These are phyloP conservation scores for Erucastrum elatum DNA, from an alignment of 345 rosid species.

Conservation along the genomic window DNA sequence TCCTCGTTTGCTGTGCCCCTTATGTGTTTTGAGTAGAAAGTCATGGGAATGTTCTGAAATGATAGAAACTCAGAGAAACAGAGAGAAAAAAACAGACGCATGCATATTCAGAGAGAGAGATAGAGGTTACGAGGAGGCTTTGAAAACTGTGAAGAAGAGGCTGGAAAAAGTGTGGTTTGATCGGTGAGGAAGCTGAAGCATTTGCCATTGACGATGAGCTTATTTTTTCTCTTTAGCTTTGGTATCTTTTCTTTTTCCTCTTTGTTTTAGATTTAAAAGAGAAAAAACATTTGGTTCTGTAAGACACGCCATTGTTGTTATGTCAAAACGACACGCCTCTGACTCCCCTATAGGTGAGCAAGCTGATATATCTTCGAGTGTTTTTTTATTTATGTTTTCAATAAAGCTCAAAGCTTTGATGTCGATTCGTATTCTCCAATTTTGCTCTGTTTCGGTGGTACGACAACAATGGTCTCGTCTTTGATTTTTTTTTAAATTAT, in stretches of 20 bases:
- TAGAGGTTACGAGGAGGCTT: background rate
- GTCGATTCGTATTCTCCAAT: no score
- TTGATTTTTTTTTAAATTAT: no score
- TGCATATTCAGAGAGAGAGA: background rate
- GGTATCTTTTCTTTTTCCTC: slow-evolving; percentile 1
- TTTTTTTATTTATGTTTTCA: background rate
- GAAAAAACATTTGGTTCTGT: background rate
- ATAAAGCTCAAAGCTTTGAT: no score
- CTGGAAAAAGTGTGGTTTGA: background rate
- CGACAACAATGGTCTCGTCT: no score
- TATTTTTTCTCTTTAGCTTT: background rate
- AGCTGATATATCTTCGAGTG: background rate
- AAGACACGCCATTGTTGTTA: background rate
- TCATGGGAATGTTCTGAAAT: slow-evolving; percentile 23
- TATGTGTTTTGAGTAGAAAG: slow-evolving; percentile 10
- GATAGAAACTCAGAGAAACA: background rate
- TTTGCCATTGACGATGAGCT: slow-evolving; percentile 6
- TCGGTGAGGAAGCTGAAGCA: slow-evolving; percentile 6
- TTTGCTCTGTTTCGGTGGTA: no score
- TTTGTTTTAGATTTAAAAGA: background rate
- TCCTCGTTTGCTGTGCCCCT: background rate
- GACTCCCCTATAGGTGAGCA: background rate
- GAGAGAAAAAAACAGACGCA: background rate
- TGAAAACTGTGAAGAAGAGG: slow-evolving; percentile 22
- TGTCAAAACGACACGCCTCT: background rate